Evolutionary conservation across 768 basidiomycete species (phyloP).

Genomic region (Serpula lacrymans): DNA sequence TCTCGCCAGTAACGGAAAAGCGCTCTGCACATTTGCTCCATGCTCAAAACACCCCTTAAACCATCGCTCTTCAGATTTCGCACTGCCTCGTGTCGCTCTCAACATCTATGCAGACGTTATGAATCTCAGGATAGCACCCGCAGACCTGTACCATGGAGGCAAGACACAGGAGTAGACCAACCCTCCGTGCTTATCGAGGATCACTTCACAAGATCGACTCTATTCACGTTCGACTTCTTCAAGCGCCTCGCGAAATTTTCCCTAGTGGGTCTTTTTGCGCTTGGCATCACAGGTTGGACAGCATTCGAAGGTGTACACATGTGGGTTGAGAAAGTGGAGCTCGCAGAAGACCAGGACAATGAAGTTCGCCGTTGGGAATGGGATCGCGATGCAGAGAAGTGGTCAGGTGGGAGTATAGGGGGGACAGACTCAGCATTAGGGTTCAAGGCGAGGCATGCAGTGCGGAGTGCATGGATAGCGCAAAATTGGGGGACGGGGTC

Average conservation of each 20-base stretch:
- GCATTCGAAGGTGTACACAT: slow-evolving; percentile 57
- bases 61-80: background rate
- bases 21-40: no score
- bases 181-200: slow-evolving; percentile 24
- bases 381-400: slow-evolving; percentile 58
- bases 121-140: slow-evolving; percentile 14
- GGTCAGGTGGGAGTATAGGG: slow-evolving; percentile 54
- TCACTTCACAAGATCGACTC: slow-evolving; percentile 30
- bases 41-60: no score
- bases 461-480: slow-evolving; percentile 72
- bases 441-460: slow-evolving; percentile 53
- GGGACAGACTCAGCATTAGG: slow-evolving; percentile 77
- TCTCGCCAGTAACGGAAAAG: no score
- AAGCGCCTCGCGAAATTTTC: slow-evolving; percentile 49
- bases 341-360: slow-evolving; percentile 44
- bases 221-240: slow-evolving; percentile 41
- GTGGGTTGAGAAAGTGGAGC: slow-evolving; percentile 60
- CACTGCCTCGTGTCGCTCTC: background rate
- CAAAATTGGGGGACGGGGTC: slow-evolving; percentile 59
- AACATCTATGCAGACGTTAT: slow-evolving; percentile 6
- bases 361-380: slow-evolving; percentile 63
- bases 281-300: slow-evolving; percentile 42
- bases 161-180: slow-evolving; percentile 4
- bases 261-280: slow-evolving; percentile 38
- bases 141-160: slow-evolving; percentile 2